Conservation (phyloP, 176 grass and related monocot species). For the Triticum turgidum region DNA sequence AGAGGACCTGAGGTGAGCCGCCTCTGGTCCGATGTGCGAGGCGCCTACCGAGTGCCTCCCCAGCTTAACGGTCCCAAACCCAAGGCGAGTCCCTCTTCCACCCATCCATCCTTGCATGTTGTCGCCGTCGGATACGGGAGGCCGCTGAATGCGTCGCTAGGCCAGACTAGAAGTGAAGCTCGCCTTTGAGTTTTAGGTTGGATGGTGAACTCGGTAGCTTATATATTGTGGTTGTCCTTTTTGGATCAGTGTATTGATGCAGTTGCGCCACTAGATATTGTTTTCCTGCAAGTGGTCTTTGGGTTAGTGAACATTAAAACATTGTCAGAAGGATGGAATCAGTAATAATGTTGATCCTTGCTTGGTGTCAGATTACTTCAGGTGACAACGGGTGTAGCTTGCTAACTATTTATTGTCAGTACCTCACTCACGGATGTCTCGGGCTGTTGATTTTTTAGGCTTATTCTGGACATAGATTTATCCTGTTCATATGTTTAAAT, state of each 20-base stretch:
- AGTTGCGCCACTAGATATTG: neutral
- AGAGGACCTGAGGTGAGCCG: too few species aligned
- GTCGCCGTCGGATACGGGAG: neutral
- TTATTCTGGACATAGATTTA: too few species aligned
- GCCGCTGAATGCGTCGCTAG: neutral
- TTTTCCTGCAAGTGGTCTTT: neutral
- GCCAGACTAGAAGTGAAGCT: neutral
- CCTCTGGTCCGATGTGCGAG: too few species aligned
- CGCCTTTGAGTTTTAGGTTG: neutral
- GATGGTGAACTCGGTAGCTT: neutral
- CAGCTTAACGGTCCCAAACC: neutral
- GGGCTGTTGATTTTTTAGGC: too few species aligned
- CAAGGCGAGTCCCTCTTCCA: neutral
- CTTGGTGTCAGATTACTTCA: too few species aligned
- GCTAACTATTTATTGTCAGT: too few species aligned
- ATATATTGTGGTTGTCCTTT: neutral
- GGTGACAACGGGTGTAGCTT: too few species aligned
- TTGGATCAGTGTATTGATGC: neutral
- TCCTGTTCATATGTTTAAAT: too few species aligned
- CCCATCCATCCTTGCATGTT: neutral
- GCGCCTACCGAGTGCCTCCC: neutral
- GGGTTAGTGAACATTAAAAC: neutral
- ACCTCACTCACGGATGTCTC: too few species aligned
- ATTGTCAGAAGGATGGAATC: too few species aligned
- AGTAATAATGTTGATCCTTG: too few species aligned